Evolutionary conservation across 1,139 yeast genomes (phyloP).

Genomic region (Hyphopichia pseudoburtonii): DNA sequence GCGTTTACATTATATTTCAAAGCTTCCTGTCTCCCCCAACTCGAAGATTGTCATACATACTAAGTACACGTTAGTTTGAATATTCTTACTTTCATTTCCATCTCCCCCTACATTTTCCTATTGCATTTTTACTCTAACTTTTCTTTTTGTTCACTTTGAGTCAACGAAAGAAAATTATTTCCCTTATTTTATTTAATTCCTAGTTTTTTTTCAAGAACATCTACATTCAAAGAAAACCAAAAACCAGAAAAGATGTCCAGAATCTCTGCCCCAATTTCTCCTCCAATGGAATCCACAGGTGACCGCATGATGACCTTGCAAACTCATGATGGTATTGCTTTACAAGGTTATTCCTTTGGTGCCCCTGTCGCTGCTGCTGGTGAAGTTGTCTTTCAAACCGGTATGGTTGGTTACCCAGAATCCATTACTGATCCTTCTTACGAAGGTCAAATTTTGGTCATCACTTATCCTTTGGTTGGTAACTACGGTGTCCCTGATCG

Average conservation of each 20-base stretch:
- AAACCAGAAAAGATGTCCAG: constrained; percentile 17
- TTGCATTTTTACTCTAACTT: background rate
- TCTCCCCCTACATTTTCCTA: no score
- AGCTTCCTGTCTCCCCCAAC: no score
- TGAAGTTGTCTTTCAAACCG: constrained; percentile 98
- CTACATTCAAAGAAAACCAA: constrained; percentile 4
- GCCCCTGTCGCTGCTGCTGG: constrained; percentile 89
- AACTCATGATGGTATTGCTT: constrained; percentile 82
- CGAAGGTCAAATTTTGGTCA: constrained; percentile 95
- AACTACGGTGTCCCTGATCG: constrained; percentile 99
- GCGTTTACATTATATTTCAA: no score
- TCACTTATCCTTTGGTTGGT: constrained; percentile 96
- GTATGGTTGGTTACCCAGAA: constrained; percentile 99
- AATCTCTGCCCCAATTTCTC: constrained; percentile 74
- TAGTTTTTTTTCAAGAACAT: background rate
- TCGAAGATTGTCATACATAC: no score
- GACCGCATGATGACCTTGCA: constrained; percentile 87
- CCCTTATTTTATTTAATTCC: background rate
- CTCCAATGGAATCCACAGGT: constrained; percentile 80
- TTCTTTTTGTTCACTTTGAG: background rate
- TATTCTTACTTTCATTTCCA: background rate
- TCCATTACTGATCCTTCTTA: constrained; percentile 98
- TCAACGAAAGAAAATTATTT: background rate
- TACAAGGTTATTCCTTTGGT: constrained; percentile 98
- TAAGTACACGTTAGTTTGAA: no score